These are phyloP conservation scores for Globisporangium cylindrosporum DNA, from an alignment of 352 stramenopile species.

Conservation along the genomic window DNA sequence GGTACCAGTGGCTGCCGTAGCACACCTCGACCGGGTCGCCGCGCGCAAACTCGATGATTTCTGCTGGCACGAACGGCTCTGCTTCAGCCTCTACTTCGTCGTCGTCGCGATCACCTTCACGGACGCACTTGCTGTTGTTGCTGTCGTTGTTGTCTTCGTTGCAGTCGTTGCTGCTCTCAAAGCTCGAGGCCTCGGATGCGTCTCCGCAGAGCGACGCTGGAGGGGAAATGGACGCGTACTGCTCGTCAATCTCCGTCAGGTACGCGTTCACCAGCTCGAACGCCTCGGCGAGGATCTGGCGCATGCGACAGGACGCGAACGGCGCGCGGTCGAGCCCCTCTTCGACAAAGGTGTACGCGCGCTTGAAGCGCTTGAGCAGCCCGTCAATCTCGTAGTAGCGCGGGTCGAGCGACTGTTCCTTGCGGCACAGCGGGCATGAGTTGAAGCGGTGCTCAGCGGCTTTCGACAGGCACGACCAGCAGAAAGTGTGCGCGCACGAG, in stretches of 20 bases:
- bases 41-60: constrained; percentile 33
- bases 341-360: constrained; percentile 63
- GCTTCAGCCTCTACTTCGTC: not conserved
- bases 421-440: constrained; percentile 68
- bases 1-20: constrained; percentile 56
- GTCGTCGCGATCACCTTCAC: not conserved
- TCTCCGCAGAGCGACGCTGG: constrained; percentile 24
- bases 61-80: not conserved
- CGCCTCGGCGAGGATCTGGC: constrained; percentile 61
- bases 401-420: constrained; percentile 70
- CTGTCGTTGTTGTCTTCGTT: not conserved
- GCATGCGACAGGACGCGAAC: constrained; percentile 58
- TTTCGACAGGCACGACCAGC: constrained; percentile 76
- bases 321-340: constrained; percentile 42
- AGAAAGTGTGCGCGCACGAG: constrained; percentile 73
- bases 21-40: constrained; percentile 66
- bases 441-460: constrained; percentile 72
- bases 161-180: not conserved
- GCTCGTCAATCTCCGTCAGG: constrained; percentile 45
- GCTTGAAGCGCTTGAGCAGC: constrained; percentile 73
- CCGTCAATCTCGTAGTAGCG: constrained; percentile 81
- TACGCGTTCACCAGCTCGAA: constrained; percentile 58
- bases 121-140: constrained; percentile 7
- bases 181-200: constrained; percentile 3
- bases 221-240: constrained; percentile 58